Evolutionary conservation across 2,329 filamentous ascomycete species (phyloP).

Genomic region (Hypoxylon sp.): DNA sequence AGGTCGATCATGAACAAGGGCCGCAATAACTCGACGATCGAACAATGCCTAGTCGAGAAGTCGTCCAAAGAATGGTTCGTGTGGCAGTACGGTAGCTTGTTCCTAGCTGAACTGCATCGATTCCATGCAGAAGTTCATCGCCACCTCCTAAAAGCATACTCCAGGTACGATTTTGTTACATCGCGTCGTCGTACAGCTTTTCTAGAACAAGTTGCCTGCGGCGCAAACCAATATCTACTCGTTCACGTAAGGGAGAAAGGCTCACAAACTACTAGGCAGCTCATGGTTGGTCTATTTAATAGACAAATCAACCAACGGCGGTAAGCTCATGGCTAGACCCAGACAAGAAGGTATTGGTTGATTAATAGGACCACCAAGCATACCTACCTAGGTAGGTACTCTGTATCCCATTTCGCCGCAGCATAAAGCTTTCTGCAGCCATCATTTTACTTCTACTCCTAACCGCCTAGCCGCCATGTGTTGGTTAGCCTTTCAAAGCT

Average conservation of each 20-base stretch:
- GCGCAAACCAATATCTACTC: constrained; percentile 15
- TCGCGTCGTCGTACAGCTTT: constrained; percentile 13
- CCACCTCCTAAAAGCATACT: constrained; percentile 5
- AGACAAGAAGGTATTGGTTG: constrained; percentile 37
- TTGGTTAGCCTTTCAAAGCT: neutral
- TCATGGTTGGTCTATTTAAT: constrained; percentile 9
- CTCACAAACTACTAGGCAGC: constrained; percentile 11
- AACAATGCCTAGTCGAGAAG: constrained; percentile 3
- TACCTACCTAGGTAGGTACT: neutral
- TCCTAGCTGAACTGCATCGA: constrained; percentile 6
- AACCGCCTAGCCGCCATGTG: neutral
- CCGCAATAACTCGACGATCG: constrained; percentile 14
- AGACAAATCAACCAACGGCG: constrained; percentile 11
- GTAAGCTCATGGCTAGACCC: constrained; percentile 25
- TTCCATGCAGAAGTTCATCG: neutral
- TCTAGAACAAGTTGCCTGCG: constrained; percentile 33
- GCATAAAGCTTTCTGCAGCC: neutral
- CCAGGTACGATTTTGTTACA: constrained; percentile 31
- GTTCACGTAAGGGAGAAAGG: constrained; percentile 17
- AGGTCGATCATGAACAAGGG: constrained; percentile 10
- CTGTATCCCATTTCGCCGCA: constrained; percentile 13
- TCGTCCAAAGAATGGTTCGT: neutral
- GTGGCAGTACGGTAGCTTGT: neutral
- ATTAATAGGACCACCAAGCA: neutral
- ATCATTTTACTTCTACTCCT: neutral